Evolutionary conservation across 257 asterid genomes (phyloP).

Genomic region (Anisodus acutangulus): DNA sequence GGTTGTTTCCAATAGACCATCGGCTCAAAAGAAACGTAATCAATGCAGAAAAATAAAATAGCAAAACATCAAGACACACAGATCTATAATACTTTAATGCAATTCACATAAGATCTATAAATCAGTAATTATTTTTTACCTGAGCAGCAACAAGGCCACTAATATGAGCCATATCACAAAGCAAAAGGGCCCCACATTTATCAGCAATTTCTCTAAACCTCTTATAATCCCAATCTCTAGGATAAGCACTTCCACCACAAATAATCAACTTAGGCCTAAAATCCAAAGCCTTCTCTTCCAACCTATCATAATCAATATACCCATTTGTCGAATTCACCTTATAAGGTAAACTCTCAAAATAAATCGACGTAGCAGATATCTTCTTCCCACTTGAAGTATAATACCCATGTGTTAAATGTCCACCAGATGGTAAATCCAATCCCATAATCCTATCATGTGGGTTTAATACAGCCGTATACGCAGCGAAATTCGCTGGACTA

Average conservation of each 20-base stretch:
- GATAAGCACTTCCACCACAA: slow-evolving; percentile 92
- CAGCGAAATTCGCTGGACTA: slow-evolving; percentile 78
- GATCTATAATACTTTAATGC: neutral
- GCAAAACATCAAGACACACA: neutral
- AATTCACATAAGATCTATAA: neutral
- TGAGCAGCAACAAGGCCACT: slow-evolving; percentile 99
- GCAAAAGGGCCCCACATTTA: slow-evolving; percentile 75
- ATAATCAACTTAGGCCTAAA: slow-evolving; percentile 90
- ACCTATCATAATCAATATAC: slow-evolving; percentile 80
- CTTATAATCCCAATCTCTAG: slow-evolving; percentile 60
- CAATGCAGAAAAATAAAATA: too few species aligned
- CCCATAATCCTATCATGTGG: slow-evolving; percentile 89
- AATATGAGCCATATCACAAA: slow-evolving; percentile 96
- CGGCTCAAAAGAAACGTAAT: too few species aligned
- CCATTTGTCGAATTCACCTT: slow-evolving; percentile 82
- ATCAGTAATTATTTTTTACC: slow-evolving; percentile 38
- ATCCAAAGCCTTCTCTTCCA: slow-evolving; percentile 74
- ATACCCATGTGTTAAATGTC: slow-evolving; percentile 84
- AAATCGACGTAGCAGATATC: slow-evolving; percentile 91
- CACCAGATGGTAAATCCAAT: slow-evolving; percentile 84
- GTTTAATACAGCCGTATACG: slow-evolving; percentile 75
- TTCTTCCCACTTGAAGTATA: slow-evolving; percentile 81
- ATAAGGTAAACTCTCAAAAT: slow-evolving; percentile 91
- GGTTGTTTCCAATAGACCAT: too few species aligned
- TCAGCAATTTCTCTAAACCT: slow-evolving; percentile 61